These are phyloP conservation scores for Erysimum cheiranthoides DNA, from an alignment of 345 rosid species.

Conservation along the genomic window DNA sequence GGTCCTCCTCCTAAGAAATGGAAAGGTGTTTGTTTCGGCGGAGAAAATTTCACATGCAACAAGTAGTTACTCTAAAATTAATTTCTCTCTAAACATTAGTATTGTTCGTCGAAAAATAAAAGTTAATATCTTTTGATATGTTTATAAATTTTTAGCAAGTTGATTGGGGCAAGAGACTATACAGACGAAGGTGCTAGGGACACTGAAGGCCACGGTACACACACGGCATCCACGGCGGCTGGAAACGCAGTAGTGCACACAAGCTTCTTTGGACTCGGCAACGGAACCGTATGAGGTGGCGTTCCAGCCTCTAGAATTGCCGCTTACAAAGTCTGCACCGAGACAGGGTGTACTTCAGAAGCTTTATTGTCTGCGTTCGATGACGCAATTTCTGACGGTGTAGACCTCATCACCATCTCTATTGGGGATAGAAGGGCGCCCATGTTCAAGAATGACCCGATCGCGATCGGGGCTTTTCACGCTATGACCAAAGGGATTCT, in stretches of 20 bases:
- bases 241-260: conserved; percentile 47
- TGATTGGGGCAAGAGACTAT: conserved; percentile 46
- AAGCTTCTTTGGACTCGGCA: conserved; percentile 53
- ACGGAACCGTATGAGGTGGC: conserved; percentile 57
- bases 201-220: conserved; percentile 48
- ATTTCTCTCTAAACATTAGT: neutral
- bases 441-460: conserved; percentile 11
- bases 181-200: conserved; percentile 38
- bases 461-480: conserved; percentile 60
- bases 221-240: conserved; percentile 67
- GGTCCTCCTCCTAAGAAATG: conserved; percentile 58
- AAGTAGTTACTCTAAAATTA: conserved; percentile 45
- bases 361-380: conserved; percentile 51
- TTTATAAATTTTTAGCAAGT: conserved; percentile 24
- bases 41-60: conserved; percentile 58
- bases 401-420: conserved; percentile 50
- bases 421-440: accelerated
- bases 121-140: conserved; percentile 11
- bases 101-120: neutral
- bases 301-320: conserved; percentile 60
- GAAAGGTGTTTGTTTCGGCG: conserved; percentile 55
- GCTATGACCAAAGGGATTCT: conserved; percentile 56
- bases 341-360: neutral
- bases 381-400: conserved; percentile 57
- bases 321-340: conserved; percentile 47